Percentiles rank a stretch among this genome's conserved stretches.
These are phyloP conservation scores for Leptographium lundbergii DNA, from an alignment of 2,329 filamentous ascomycete species.

Conservation along the genomic window DNA sequence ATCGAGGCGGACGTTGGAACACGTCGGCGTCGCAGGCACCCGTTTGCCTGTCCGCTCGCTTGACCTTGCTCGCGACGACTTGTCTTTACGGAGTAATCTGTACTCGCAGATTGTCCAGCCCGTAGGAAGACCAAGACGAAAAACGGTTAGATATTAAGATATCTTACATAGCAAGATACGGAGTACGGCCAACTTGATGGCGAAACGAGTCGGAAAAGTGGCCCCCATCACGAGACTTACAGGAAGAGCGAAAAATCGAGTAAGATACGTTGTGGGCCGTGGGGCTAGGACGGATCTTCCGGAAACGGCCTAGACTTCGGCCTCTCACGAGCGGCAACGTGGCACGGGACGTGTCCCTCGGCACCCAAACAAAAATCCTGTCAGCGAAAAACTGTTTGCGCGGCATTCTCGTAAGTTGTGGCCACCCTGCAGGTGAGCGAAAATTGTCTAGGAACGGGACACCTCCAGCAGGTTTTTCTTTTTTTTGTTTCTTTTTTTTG, in stretches of 20 bases:
- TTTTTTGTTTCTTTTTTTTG: not conserved
- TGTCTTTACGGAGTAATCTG: not conserved
- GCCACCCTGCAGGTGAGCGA: too few species aligned
- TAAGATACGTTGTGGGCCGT: not conserved
- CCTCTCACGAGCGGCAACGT: constrained; percentile 12
- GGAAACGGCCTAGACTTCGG: constrained; percentile 1
- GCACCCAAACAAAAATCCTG: too few species aligned
- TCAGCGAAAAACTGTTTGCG: too few species aligned
- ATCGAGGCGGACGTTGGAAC: not conserved
- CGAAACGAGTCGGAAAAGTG: not conserved
- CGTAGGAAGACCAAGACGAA: too few species aligned
- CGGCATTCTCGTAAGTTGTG: too few species aligned
- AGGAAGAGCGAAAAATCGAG: not conserved
- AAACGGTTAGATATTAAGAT: too few species aligned
- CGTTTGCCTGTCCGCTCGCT: not conserved
- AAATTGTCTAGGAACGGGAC: too few species aligned
- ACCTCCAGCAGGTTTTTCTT: too few species aligned
- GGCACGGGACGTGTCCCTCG: constrained; percentile 3
- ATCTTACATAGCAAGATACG: not conserved
- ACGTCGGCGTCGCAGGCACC: not conserved
- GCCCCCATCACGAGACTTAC: not conserved
- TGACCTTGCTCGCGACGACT: not conserved
- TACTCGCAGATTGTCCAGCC: not conserved
- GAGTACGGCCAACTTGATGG: not conserved
- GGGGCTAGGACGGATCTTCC: not conserved